Conservation (phyloP, 2,329 filamentous ascomycete genomes). For the Parastagonospora nodorum region DNA sequence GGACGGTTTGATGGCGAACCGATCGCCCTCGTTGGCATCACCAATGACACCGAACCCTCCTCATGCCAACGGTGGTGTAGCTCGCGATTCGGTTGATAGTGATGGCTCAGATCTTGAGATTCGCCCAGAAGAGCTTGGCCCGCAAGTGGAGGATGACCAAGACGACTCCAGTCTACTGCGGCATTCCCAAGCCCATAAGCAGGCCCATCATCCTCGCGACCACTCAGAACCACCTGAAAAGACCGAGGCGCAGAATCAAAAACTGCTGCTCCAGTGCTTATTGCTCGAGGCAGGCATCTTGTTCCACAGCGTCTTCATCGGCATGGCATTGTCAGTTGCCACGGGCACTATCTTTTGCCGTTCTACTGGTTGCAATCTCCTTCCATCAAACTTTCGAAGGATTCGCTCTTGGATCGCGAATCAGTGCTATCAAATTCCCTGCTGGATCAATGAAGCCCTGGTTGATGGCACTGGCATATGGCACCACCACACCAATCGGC, state of each 20-base stretch:
- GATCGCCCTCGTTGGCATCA: slow-evolving; percentile 36
- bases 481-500: slow-evolving; percentile 59
- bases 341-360: slow-evolving; percentile 66
- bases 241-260: slow-evolving; percentile 57
- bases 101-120: slow-evolving; percentile 44
- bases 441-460: slow-evolving; percentile 75
- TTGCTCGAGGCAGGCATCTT: slow-evolving; percentile 78
- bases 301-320: slow-evolving; percentile 78
- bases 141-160: slow-evolving; percentile 28
- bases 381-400: slow-evolving; percentile 76
- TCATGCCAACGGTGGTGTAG: slow-evolving; percentile 8
- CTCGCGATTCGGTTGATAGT: slow-evolving; percentile 20
- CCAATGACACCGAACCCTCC: slow-evolving; percentile 21
- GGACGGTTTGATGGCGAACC: slow-evolving; percentile 39
- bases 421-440: slow-evolving; percentile 72
- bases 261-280: slow-evolving; percentile 73
- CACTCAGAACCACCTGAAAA: slow-evolving; percentile 27
- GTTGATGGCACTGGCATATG: slow-evolving; percentile 68
- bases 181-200: slow-evolving; percentile 24
- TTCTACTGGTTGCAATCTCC: slow-evolving; percentile 70
- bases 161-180: slow-evolving; percentile 42
- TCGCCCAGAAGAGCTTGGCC: slow-evolving; percentile 42
- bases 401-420: slow-evolving; percentile 71
- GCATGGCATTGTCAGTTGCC: slow-evolving; percentile 73
- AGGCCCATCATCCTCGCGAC: slow-evolving; percentile 11